Evolutionary conservation across 345 rosid species (phyloP).

Genomic region (Populus simonii): DNA sequence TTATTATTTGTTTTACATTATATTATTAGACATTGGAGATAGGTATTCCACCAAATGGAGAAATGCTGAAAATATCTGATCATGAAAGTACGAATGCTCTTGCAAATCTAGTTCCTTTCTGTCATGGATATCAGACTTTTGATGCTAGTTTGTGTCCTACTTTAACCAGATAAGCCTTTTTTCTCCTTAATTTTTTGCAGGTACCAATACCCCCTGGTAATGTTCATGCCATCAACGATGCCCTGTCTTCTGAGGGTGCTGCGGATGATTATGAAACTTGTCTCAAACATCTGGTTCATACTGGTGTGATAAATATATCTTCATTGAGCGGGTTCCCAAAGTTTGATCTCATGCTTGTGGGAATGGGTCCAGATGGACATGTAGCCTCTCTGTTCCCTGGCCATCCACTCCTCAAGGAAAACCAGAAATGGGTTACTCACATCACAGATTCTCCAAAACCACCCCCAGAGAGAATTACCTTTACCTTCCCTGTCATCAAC

Average conservation of each 20-base stretch:
- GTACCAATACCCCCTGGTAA: constrained; percentile 62
- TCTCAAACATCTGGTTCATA: constrained; percentile 54
- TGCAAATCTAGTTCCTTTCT: no score
- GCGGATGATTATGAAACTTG: constrained; percentile 83
- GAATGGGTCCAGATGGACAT: constrained; percentile 24
- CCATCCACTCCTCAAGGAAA: constrained; percentile 63
- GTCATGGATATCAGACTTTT: no score
- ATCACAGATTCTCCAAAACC: constrained; percentile 85
- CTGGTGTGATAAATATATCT: constrained; percentile 33
- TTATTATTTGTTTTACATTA: no score
- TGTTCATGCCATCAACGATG: constrained; percentile 72
- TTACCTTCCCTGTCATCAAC: constrained; percentile 84
- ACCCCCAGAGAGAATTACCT: constrained; percentile 77
- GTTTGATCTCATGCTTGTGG: constrained; percentile 40
- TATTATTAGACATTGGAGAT: neutral
- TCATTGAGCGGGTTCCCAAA: constrained; percentile 59
- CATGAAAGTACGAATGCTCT: no score
- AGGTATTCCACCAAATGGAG: no score
- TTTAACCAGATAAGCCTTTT: neutral
- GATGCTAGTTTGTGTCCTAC: neutral
- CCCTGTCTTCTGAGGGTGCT: constrained; percentile 71
- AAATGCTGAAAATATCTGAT: neutral
- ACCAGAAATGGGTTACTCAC: constrained; percentile 64
- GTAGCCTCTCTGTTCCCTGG: constrained; percentile 83
- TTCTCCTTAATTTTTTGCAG: constrained; percentile 26